Evolutionary conservation across 2,329 filamentous ascomycete species (phyloP), one percentile per base, ranked within the genome.

Genomic region (Bipolaris victoriae): DNA sequence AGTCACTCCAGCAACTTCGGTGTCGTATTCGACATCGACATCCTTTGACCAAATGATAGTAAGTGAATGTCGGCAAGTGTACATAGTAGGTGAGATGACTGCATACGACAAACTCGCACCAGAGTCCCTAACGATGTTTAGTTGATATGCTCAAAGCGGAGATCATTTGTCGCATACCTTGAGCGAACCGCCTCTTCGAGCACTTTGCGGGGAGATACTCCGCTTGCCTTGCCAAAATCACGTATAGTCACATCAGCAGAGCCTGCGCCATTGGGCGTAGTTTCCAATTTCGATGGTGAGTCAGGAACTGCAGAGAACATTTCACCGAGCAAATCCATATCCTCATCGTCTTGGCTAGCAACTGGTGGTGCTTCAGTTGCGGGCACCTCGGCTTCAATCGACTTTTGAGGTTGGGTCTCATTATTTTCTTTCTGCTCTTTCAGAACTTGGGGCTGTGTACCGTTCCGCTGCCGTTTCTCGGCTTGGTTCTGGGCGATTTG

Each of bases 181-280:
- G 92, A 86, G 66, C 90, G 88, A 73, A 93, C 96, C n/a, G 91
- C 86, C 74, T 97, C 93, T 74, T 97, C 92, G 11, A 98, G 78
- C 26, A 91, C 83, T 63, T 90, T 84, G 60, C 87, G 85, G 15
- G 94, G 93, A 65, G 81, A 90, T 29, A 96, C 77, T 7, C 94
- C 93, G 13, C 85, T 85, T 81, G 87, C 88, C 74, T 91, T 92
- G 1, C 91, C 92, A 81, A 98, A 97, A 68, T 97, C 90, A 41
- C 90, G 83, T 47, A 96, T 83, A 1, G 80, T 83, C 3, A 92
- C 76, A 55, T 83, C 86, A 5, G 79, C 72, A 1, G 86, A 83
- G 62, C 48, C 62, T 47, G 37, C 59, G 54, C 52, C 49, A 5
- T 61, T 49, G 24, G 44, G 20, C 67, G 70, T 36, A 5, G 29